Conservation (phyloP, 495 filamentous ascomycete species). For the Glonium stellatum region DNA sequence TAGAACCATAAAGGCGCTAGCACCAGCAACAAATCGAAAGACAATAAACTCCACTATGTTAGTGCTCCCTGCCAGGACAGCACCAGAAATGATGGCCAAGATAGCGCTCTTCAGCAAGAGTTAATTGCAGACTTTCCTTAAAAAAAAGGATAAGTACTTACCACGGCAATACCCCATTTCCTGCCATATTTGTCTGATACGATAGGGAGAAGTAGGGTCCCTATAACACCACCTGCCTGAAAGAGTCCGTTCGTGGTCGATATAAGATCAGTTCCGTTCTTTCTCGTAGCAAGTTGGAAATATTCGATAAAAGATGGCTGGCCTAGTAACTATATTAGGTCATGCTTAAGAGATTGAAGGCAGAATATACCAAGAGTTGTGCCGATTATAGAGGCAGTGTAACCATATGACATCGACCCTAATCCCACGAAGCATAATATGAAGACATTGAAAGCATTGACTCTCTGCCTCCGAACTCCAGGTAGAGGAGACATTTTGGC, state of each 20-base stretch:
- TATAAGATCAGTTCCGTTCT: neutral
- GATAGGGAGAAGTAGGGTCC: neutral
- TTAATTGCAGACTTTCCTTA: no score
- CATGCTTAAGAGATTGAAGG: neutral
- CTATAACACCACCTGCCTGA: neutral
- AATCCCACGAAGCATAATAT: no score
- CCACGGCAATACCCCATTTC: neutral
- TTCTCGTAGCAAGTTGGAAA: neutral
- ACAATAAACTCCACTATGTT: constrained; percentile 3
- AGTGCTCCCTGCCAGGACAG: neutral
- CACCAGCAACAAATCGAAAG: neutral
- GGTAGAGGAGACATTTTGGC: no score
- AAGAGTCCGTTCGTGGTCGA: constrained; percentile 1
- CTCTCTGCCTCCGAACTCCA: no score
- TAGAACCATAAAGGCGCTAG: neutral
- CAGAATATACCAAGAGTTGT: neutral
- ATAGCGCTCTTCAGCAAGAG: no score
- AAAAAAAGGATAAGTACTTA: no score
- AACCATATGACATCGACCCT: neutral
- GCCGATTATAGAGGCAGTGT: constrained; percentile 2
- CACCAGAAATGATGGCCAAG: neutral
- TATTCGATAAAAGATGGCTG: neutral
- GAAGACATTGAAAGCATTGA: no score
- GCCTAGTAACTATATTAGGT: neutral
- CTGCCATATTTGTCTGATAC: neutral